Conservation (phyloP, 2,329 filamentous ascomycete genomes). For the Dactylellina drechsleri region DNA sequence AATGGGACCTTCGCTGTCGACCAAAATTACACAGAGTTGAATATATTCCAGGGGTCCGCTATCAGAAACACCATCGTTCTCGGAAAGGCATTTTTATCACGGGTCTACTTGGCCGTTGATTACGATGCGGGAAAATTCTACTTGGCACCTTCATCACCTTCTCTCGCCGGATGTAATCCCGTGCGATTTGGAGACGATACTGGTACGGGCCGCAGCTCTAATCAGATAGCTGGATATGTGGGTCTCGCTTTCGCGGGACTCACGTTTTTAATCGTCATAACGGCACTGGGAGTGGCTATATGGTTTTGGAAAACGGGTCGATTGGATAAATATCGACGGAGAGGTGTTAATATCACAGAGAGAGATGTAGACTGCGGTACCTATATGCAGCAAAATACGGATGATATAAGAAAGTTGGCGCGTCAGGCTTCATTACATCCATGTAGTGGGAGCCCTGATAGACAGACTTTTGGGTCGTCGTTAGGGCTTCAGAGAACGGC, state of each 20-base stretch:
- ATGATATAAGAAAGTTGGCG: slow-evolving; percentile 42
- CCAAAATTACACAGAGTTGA: slow-evolving; percentile 46
- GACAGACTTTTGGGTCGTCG: slow-evolving; percentile 7
- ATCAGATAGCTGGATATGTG: slow-evolving; percentile 29
- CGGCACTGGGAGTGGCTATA: slow-evolving; percentile 19
- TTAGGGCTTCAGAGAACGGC: neutral
- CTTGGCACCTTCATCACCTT: slow-evolving; percentile 42
- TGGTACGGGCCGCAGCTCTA: neutral
- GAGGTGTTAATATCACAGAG: slow-evolving; percentile 45
- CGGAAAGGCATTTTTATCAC: slow-evolving; percentile 48
- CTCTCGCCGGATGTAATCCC: slow-evolving; percentile 39
- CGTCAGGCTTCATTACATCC: slow-evolving; percentile 40
- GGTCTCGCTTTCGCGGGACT: slow-evolving; percentile 35
- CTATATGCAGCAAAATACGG: slow-evolving; percentile 48
- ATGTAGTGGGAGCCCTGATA: slow-evolving; percentile 28
- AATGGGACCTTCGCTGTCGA: slow-evolving; percentile 41
- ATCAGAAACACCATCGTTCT: slow-evolving; percentile 49
- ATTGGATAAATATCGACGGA: slow-evolving; percentile 42
- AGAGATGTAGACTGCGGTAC: slow-evolving; percentile 32
- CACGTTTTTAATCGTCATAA: slow-evolving; percentile 27
- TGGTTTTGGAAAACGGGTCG: slow-evolving; percentile 52
- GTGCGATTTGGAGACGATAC: slow-evolving; percentile 15
- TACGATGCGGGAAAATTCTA: slow-evolving; percentile 52
- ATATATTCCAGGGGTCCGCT: slow-evolving; percentile 46
- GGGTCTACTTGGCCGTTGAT: slow-evolving; percentile 43